phyloP scores from a whole-genome alignment of 1,284 basidiomycete genomes.

The Malassezia brasiliensis region DNA sequence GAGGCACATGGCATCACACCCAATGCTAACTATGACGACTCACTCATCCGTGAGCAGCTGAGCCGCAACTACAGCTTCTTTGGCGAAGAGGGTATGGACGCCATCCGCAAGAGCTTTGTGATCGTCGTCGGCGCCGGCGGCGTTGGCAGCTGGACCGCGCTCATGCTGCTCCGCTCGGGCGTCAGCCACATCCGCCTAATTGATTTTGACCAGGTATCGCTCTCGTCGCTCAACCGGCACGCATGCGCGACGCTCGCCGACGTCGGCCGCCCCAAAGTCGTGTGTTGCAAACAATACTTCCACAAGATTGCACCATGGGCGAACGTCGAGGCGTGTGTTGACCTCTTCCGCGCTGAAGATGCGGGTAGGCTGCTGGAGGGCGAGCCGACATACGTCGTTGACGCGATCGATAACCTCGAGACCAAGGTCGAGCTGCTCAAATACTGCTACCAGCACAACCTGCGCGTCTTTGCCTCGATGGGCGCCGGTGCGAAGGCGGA shows the following conservation, averaged over 20 bases:
- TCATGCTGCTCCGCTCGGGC: constrained; percentile 58
- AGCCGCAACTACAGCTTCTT: constrained; percentile 91
- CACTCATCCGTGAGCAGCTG: constrained; percentile 57
- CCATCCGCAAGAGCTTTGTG: constrained; percentile 66
- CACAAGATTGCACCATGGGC: constrained; percentile 61
- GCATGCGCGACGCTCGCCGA: constrained; percentile 82
- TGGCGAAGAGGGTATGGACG: constrained; percentile 76
- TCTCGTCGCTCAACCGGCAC: constrained; percentile 58
- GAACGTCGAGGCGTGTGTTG: constrained; percentile 53
- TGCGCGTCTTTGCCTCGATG: constrained; percentile 72
- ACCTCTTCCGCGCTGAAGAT: constrained; percentile 33
- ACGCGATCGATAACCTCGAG: constrained; percentile 81
- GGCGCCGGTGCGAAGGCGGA: constrained; percentile 94
- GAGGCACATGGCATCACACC: background rate
- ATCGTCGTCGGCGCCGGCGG: constrained; percentile 90
- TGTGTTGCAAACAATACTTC: constrained; percentile 64
- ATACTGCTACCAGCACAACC: constrained; percentile 37
- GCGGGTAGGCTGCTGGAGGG: constrained; percentile 25
- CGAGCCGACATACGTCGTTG: constrained; percentile 40
- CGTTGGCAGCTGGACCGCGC: constrained; percentile 86
- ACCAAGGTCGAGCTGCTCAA: constrained; percentile 59
- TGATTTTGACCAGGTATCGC: constrained; percentile 50
- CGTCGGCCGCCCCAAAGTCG: constrained; percentile 89
- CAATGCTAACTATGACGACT: constrained; percentile 35
- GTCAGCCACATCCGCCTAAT: constrained; percentile 39